These are phyloP conservation scores for Mediolabrus comicus DNA, from an alignment of 108 stramenopile species.

Conservation along the genomic window DNA sequence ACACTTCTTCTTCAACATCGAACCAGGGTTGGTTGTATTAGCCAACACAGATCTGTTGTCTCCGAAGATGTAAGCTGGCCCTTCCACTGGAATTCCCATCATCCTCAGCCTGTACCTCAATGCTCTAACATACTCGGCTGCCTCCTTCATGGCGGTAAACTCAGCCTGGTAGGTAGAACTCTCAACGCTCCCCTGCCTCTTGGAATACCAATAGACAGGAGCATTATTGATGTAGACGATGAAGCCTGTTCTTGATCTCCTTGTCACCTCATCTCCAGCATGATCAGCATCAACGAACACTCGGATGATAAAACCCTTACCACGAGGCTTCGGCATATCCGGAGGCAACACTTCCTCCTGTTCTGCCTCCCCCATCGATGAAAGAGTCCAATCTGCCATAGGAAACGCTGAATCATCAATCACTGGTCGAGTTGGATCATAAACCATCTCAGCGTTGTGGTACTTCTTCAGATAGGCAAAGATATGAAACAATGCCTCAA, in stretches of 20 bases:
- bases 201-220: constrained; percentile 40
- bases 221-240: constrained; percentile 22
- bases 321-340: constrained; percentile 9
- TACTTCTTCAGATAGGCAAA: constrained; percentile 52
- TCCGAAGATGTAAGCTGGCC: constrained; percentile 27
- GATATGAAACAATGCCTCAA: constrained; percentile 47
- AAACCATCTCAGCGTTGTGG: constrained; percentile 44
- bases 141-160: constrained; percentile 37
- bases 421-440: constrained; percentile 17
- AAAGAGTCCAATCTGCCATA: constrained; percentile 2
- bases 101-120: constrained; percentile 41
- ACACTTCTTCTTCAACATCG: constrained; percentile 42
- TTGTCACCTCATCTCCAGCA: constrained; percentile 47
- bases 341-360: constrained; percentile 17
- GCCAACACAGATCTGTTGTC: constrained; percentile 36
- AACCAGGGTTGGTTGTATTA: constrained; percentile 42
- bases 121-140: constrained; percentile 17
- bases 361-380: not conserved
- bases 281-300: constrained; percentile 60
- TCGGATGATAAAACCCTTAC: constrained; percentile 1
- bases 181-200: constrained; percentile 44
- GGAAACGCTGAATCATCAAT: not conserved
- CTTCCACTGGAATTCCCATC: constrained; percentile 31
- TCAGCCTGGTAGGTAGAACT: constrained; percentile 30
- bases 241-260: constrained; percentile 54